phyloP scores from a whole-genome alignment of 768 basidiomycete species.

The Daedalea quercina region DNA sequence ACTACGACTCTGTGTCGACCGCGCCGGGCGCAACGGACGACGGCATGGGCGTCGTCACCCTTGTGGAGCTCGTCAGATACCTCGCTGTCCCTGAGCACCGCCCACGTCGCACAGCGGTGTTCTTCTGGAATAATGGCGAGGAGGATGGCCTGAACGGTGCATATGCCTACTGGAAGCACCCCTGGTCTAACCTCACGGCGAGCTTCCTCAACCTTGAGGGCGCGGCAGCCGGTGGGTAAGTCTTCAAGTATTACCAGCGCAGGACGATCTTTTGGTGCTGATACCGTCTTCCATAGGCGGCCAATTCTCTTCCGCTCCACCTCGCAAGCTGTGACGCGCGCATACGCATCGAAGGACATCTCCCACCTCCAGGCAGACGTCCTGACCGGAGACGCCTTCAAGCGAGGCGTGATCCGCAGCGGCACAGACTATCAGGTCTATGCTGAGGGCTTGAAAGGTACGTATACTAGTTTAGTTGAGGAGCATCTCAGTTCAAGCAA shows the following conservation, averaged over 20 bases:
- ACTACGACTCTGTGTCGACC: constrained; percentile 77
- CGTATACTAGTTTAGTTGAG: background rate
- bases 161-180: constrained; percentile 57
- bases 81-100: constrained; percentile 31
- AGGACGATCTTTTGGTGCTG: no score
- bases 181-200: constrained; percentile 61
- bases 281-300: constrained; percentile 35
- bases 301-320: constrained; percentile 74
- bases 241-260: no score
- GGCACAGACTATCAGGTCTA: constrained; percentile 74
- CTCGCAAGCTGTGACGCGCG: constrained; percentile 45
- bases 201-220: constrained; percentile 82
- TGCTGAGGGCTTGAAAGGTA: constrained; percentile 27
- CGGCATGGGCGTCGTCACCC: constrained; percentile 63
- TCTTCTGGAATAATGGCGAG: constrained; percentile 85
- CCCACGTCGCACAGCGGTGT: constrained; percentile 57
- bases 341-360: constrained; percentile 37
- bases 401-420: constrained; percentile 57
- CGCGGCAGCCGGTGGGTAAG: constrained; percentile 70
- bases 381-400: constrained; percentile 62
- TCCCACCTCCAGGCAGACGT: constrained; percentile 70
- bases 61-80: constrained; percentile 55
- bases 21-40: constrained; percentile 74
- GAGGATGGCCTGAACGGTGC: constrained; percentile 74
- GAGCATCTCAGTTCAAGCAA: constrained; percentile 3